A percentile compares a stretch with the other conserved stretches of the same genome.
These are phyloP conservation scores for Hypoxylon rickii DNA, from an alignment of 495 filamentous ascomycete genomes.

Conservation along the genomic window DNA sequence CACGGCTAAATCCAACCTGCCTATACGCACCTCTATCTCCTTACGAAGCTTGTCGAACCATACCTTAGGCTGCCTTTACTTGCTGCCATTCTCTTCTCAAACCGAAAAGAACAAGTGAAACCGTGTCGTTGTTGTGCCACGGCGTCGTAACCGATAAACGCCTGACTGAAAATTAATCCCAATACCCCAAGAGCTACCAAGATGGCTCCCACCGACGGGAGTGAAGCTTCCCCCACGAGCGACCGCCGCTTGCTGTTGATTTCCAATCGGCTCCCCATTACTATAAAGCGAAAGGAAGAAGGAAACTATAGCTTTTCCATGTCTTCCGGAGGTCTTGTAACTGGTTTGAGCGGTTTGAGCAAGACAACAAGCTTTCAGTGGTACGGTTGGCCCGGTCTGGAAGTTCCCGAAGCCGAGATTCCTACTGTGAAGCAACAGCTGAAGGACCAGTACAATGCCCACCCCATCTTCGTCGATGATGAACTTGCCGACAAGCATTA, in stretches of 20 bases:
- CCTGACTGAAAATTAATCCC: no score
- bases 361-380: conserved; percentile 93
- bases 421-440: conserved; percentile 67
- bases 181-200: no score
- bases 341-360: conserved; percentile 83
- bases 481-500: conserved; percentile 81
- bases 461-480: conserved; percentile 79
- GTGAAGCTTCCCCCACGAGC: conserved; percentile 28
- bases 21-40: neutral
- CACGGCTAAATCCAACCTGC: conserved; percentile 15
- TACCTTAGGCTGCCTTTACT: neutral
- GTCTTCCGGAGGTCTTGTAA: conserved; percentile 94
- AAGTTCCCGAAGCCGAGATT: conserved; percentile 74
- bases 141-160: no score
- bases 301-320: conserved; percentile 82
- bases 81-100: no score
- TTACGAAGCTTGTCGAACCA: neutral
- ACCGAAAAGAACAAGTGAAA: no score
- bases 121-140: no score
- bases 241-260: conserved; percentile 72
- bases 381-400: conserved; percentile 96
- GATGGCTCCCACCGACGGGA: conserved; percentile 32
- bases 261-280: conserved; percentile 93
- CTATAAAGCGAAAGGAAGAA: conserved; percentile 88
- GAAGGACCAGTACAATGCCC: conserved; percentile 71